Conservation (phyloP, 2,329 filamentous ascomycete genomes). For the Blastomyces emzantsi region DNA sequence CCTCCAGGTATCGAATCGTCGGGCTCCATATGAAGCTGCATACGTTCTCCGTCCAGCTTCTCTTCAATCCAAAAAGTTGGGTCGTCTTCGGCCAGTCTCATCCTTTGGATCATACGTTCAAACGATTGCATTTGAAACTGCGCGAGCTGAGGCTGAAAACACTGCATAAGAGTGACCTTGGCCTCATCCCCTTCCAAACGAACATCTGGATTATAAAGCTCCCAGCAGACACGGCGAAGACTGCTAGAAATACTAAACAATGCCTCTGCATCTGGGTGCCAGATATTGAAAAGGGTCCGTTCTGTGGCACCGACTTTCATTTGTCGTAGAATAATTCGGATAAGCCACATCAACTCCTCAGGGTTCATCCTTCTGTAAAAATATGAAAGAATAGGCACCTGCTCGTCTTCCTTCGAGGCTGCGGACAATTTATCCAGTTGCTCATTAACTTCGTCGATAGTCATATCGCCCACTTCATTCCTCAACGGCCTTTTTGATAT, state of each 20-base stretch:
- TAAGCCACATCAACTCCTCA: conserved; percentile 87
- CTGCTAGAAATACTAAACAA: conserved; percentile 88
- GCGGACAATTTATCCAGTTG: conserved; percentile 69
- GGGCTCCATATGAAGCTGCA: conserved; percentile 86
- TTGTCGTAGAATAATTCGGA: conserved; percentile 81
- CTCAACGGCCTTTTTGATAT: conserved; percentile 74
- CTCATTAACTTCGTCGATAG: conserved; percentile 81
- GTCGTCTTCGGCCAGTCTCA: conserved; percentile 59
- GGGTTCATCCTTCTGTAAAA: conserved; percentile 91
- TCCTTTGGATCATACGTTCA: conserved; percentile 64
- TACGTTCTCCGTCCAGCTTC: conserved; percentile 91
- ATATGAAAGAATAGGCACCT: conserved; percentile 67
- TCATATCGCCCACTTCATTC: conserved; percentile 65
- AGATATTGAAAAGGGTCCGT: conserved; percentile 74
- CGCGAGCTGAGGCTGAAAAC: conserved; percentile 91
- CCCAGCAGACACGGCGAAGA: conserved; percentile 87
- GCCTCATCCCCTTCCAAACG: conserved; percentile 66
- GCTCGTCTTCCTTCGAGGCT: conserved; percentile 71
- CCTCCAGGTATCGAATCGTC: conserved; percentile 61
- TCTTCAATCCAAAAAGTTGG: conserved; percentile 93
- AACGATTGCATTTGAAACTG: conserved; percentile 82
- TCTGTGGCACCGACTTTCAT: conserved; percentile 73
- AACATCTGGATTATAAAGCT: conserved; percentile 64
- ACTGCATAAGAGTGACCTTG: conserved; percentile 77
- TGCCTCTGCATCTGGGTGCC: conserved; percentile 68